Evolutionary conservation across 108 stramenopile species (phyloP), one percentile per base, ranked within the genome.

Genomic region (Poteriospumella lacustris): DNA sequence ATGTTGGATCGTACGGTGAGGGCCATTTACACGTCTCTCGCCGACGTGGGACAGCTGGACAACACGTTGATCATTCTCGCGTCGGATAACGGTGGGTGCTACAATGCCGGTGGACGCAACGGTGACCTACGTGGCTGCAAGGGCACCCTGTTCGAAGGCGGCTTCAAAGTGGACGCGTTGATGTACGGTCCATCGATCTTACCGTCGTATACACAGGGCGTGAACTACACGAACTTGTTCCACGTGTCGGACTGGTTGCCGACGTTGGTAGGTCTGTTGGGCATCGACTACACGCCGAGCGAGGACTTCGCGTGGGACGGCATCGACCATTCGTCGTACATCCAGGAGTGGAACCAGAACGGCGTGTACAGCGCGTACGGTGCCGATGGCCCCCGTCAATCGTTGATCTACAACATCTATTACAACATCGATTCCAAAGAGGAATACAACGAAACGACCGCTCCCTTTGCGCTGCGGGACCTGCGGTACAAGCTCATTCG

Each of bases 71-170:
- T 56, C 52, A 56, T 56, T 56, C 24, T 56, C 52, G 24, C 19
- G 19, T 70, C 42, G 26, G 78, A 79, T 44, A 79, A 79, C 39
- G 78, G 78, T 19, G 78, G 78, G n/a, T 0, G 0, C 2, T 29
- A 77, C 9, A 28, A 43, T 3, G 28, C 15, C 19, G 34, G 24
- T 33, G 77, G 62, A 26, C 43, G 40, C 59, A 89, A 89, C 58
- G 79, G 84, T 72, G 86, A 82, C 1, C 77, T 82, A 33, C 77
- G 89, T 0, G 89, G 89, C 43, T 83, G 81, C 1, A 89, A 89
- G 58, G 85, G 77, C 76, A 81, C 82, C 26, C 42, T 87, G 1
- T 89, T 80, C 82, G 89, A 89, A 58, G 89, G 87, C 19, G 89
- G 89, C 24, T 3, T 75, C 39, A 68, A 70, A 43, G 68, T 33